Conservation (phyloP, 331 rosid genomes). For the Erythrophleum ivorense region DNA sequence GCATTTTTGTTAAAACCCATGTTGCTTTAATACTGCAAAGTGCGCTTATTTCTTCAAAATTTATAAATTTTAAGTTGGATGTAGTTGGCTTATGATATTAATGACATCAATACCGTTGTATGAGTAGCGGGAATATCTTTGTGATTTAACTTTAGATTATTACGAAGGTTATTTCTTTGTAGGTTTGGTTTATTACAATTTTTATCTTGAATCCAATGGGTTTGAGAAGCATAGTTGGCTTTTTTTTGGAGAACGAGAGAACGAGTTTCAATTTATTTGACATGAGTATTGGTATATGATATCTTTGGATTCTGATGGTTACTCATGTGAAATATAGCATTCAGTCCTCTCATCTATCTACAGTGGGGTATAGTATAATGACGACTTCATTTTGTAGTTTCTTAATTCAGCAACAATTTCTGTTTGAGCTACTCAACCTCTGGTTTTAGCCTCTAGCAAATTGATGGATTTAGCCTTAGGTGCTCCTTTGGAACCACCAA, state of each 20-base stretch:
- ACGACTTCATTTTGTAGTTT: neutral
- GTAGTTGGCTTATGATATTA: neutral
- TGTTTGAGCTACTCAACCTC: constrained; percentile 7
- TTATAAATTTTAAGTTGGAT: constrained; percentile 1
- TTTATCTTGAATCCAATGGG: neutral
- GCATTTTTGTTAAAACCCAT: constrained; percentile 16
- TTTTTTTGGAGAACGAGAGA: neutral
- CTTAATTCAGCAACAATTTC: neutral
- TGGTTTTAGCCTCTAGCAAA: neutral
- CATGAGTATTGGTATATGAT: neutral
- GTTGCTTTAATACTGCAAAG: constrained; percentile 9
- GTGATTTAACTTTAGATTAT: neutral
- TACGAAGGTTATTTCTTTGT: neutral
- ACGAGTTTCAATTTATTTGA: neutral
- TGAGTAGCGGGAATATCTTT: neutral
- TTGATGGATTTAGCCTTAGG: neutral
- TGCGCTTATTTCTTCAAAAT: neutral
- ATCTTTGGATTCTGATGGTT: neutral
- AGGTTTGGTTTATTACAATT: neutral
- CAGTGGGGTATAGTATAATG: neutral
- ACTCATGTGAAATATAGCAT: neutral
- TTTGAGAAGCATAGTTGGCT: neutral
- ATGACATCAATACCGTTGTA: neutral
- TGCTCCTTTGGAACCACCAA: neutral
- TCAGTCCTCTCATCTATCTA: neutral